Conservation (phyloP, 2,329 filamentous ascomycete species). For the Colletotrichum sp. region DNA sequence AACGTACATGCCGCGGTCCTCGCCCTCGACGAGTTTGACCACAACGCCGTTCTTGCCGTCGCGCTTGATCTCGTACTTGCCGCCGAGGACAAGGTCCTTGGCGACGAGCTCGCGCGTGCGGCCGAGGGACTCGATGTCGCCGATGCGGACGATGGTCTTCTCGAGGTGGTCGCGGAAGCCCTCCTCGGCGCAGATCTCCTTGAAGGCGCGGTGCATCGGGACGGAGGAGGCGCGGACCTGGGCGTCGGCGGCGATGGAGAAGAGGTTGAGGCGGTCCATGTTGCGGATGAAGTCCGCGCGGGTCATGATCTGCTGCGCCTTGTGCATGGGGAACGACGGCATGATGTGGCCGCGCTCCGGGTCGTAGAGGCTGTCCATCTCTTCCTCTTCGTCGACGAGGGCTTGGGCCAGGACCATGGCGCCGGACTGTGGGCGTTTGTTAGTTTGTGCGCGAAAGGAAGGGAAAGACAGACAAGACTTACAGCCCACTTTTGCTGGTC, state of each 20-base stretch:
- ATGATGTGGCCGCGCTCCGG: slow-evolving; percentile 15
- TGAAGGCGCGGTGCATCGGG: slow-evolving; percentile 93
- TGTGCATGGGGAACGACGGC: slow-evolving; percentile 65
- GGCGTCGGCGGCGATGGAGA: slow-evolving; percentile 87
- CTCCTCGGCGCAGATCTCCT: slow-evolving; percentile 74
- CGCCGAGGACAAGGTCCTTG: slow-evolving; percentile 88
- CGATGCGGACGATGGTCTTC: slow-evolving; percentile 69
- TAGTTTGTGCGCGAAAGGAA: neutral
- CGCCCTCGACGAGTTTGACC: slow-evolving; percentile 48
- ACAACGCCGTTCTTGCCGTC: slow-evolving; percentile 42
- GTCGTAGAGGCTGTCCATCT: slow-evolving; percentile 39
- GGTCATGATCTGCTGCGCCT: slow-evolving; percentile 92
- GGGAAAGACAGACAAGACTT: slow-evolving; percentile 38
- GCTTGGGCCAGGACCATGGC: slow-evolving; percentile 93
- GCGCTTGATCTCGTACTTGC: slow-evolving; percentile 72
- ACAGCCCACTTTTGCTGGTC: slow-evolving; percentile 96
- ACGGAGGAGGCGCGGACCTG: slow-evolving; percentile 92
- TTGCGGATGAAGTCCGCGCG: slow-evolving; percentile 91
- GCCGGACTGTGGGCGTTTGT: slow-evolving; percentile 62
- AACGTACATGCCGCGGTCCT: slow-evolving; percentile 29
- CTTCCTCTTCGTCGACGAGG: slow-evolving; percentile 81
- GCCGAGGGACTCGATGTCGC: slow-evolving; percentile 91
- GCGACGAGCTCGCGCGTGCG: slow-evolving; percentile 94
- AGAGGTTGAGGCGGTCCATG: slow-evolving; percentile 93
- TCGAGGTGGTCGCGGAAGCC: slow-evolving; percentile 59